Base-by-base conservation (phyloP, 108 stramenopile genomes). In the Aurantiochytrium sp. region DNA sequence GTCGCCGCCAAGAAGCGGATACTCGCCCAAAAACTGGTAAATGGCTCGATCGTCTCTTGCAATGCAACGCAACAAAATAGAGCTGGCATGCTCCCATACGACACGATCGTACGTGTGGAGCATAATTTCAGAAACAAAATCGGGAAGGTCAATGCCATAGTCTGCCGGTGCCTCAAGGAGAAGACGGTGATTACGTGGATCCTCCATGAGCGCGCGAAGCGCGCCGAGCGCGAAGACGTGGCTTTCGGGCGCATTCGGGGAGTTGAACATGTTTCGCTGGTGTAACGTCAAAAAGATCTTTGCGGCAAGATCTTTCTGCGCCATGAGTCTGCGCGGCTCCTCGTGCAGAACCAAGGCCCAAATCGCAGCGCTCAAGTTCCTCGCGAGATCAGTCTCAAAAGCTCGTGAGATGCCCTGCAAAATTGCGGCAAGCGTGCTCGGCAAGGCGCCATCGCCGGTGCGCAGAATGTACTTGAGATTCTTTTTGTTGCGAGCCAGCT, bases 151-250 rank as follows among this genome's bases (percentile, higher is more conserved):
- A 23, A 83, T 83, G 51, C 51, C 76, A 53, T 28, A 35, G 12
- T 83, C 51, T 35, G 49, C 51, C 10, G 51, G 49, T 6, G 76
- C 76, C 25, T 83, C 49, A 18, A 83, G 51, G n/a, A 83, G 51
- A 6, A 83, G 28, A n/a, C 49, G 19, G 76, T 83, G 76, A 35
- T 83, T 83, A 45, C 49, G n/a, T 6, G 45, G 49, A 4, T 47
- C 19, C 76, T 83, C 76, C 76, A 83, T 53, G 19, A 83, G 76
- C 4, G 23, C 76, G 45, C 76, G 76, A 23, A 83, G 76, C 6
- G 76, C 76, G 18, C 76, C 76, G 0, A 83, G 76, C 76, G 76
- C 76, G 51, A 83, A 83, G n/a, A 83, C 51, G 51, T 83, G 76
- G 4, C 49, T 53, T 53, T 83, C 51, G 10, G 76, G 49, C 49